Evolutionary conservation across 2,329 filamentous ascomycete genomes (phyloP), one percentile per base, ranked within the genome.

Genomic region (Cadophora luteo-olivacea): DNA sequence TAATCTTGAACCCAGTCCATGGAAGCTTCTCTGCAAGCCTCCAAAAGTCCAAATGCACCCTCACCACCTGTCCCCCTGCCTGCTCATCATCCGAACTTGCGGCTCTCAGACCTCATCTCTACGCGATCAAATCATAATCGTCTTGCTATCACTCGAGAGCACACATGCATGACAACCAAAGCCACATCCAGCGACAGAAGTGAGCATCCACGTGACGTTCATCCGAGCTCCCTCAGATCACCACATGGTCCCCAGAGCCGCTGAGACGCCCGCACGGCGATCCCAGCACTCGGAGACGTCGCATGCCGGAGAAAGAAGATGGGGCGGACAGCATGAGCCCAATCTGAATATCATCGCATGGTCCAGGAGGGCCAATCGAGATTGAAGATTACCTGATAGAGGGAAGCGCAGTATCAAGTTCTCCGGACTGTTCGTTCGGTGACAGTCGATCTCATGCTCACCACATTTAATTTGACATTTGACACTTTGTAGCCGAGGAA

Each of bases 231-330:
- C 29, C 45, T 22, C 19, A 49, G 45, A 49, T 22, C 45, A 19
- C n/a, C 45, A 14, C 45, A 49, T 3, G 45, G 45, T n/a, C 11
- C 19, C 16, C 41, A 45, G 41, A 45, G 45, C 45, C 29, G 52
- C 25, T 55, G 52, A 55, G 52, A 55, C 52, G 19, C 25, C 25
- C 29, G 29, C 29, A 32, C 52, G 25, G 52, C 52, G 52, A 55
- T 55, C 52, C 29, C 52, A 55, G 25, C 29, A 32, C 25, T 55
- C 29, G 52, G 52, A 55, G 52, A 55, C 52, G 29, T 55, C 29
- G 14, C 19, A 33, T 33, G 52, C 52, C 52, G 52, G 52, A 55
- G 52, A 33, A 33, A 32, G 52, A 33, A 55, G 52, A 55, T 55
- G 52, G 16, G 52, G 33, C 16, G 52, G 52, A 55, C 25, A 4